Base-by-base conservation (phyloP, 1,284 basidiomycete species). In the Cutaneotrichosporon spelunceum region DNA sequence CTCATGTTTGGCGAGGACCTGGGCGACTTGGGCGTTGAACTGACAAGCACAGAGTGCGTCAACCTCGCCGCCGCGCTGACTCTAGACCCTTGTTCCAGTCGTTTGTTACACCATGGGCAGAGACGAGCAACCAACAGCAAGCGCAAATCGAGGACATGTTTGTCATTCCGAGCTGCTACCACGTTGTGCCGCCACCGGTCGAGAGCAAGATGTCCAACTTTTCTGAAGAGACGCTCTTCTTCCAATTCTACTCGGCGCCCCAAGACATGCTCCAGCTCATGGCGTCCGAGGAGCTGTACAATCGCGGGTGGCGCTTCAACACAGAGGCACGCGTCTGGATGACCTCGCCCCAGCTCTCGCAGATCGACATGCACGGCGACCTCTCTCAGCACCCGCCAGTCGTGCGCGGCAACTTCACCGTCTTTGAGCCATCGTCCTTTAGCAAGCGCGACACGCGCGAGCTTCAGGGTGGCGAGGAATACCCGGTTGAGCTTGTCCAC, bases 251-350 rank as follows among this genome's bases (percentile, higher is more conserved):
- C 81, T 88, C 91, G 63, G 88, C 87, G 78, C 93, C 95, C 60
- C 83, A 92, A 72, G 95, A 99, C 80, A 87, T 90, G 33, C 82
- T 97, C 66, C 95, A 99, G 78, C 70, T 79, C 48, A 93, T 98
- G 80, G 86, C 94, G 53, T 95, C 95, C 14, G 93, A 93, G 48
- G 95, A 98, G 83, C 83, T 99, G 88, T 96, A 88, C 82, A 91
- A 92, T 78, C 88, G 95, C 68, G 95, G 95, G 80, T 99, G 95
- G 95, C 84, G 95, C 69, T 99, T 91, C 80, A 94, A 98, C 85
- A 97, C 94, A 79, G 92, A 95, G 70, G 83, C 93, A 64, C 88
- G 90, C 65, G 82, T 95, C 67, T 99, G 95, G 95, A 86, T 98
- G 75, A 96, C 93, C 54, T 96, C 95, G 53, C 69, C 63, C 27